Percentiles rank a stretch among this genome's conserved stretches.
phyloP scores from a whole-genome alignment of 495 filamentous ascomycete genomes.

The Podospora pseudoanserina region DNA sequence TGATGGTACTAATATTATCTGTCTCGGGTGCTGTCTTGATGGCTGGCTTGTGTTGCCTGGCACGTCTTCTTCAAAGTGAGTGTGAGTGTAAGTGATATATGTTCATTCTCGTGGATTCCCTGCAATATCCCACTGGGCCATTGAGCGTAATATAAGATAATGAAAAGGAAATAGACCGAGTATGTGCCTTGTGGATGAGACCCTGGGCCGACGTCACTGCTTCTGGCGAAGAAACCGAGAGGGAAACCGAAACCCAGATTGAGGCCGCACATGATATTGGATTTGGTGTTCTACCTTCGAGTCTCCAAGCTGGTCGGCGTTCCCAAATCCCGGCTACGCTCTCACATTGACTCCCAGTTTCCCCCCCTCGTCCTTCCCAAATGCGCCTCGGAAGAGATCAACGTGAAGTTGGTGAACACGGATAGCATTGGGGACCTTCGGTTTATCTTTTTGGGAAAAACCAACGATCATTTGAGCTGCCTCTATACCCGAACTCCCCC shows the following conservation, averaged over 20 bases:
- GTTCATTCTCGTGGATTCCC: too few species aligned
- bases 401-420: conserved; percentile 17
- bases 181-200: neutral
- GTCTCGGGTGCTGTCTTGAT: too few species aligned
- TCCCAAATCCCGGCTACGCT: neutral
- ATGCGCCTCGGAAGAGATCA: neutral
- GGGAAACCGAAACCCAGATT: neutral
- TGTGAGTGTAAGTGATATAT: too few species aligned
- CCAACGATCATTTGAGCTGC: conserved; percentile 19
- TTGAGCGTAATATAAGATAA: neutral
- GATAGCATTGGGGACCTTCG: conserved; percentile 18
- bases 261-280: neutral
- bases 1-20: too few species aligned
- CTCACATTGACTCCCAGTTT: neutral
- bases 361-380: neutral
- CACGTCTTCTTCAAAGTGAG: too few species aligned
- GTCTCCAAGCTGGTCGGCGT: neutral
- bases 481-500: conserved; percentile 16
- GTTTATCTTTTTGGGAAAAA: conserved; percentile 12
- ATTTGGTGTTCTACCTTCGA: neutral
- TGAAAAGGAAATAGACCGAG: neutral
- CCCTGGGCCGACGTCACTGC: neutral
- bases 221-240: neutral
- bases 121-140: too few species aligned
- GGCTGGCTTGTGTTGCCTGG: too few species aligned